Percentiles rank a stretch among this genome's conserved stretches.
These are phyloP conservation scores for Phytophthora capsici DNA, from an alignment of 352 stramenopile species.

Conservation along the genomic window DNA sequence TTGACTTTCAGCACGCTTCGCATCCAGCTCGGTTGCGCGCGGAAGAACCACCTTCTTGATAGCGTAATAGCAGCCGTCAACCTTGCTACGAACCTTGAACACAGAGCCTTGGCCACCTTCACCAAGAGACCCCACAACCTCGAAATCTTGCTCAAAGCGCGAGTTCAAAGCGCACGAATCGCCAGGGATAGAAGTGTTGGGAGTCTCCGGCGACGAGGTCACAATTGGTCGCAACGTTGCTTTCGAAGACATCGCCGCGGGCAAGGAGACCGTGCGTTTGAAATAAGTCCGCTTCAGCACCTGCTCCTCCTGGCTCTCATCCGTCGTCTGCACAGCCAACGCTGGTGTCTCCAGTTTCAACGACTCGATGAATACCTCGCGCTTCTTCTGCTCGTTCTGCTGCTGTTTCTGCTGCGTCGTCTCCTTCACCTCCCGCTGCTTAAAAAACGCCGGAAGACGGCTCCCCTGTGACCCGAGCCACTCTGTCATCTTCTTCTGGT, in stretches of 20 bases:
- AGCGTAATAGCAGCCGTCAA: slow-evolving; percentile 77
- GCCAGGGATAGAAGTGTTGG: background rate
- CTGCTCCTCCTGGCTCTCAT: slow-evolving; percentile 18
- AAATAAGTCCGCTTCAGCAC: slow-evolving; percentile 13
- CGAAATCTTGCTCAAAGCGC: slow-evolving; percentile 80
- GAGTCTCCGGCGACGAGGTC: slow-evolving; percentile 13
- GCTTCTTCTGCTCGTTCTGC: slow-evolving; percentile 34
- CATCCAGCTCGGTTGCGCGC: slow-evolving; percentile 46
- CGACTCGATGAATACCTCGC: slow-evolving; percentile 24
- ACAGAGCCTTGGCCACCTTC: slow-evolving; percentile 78
- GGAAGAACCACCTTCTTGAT: slow-evolving; percentile 80
- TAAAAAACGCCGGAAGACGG: slow-evolving; percentile 50
- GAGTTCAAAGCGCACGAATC: slow-evolving; percentile 28
- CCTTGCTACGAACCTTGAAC: slow-evolving; percentile 76
- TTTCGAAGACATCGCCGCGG: slow-evolving; percentile 30
- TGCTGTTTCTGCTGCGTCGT: slow-evolving; percentile 28
- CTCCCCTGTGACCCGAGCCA: slow-evolving; percentile 53
- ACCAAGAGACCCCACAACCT: slow-evolving; percentile 64
- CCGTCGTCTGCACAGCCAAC: slow-evolving; percentile 16
- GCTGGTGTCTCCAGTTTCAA: slow-evolving; percentile 31
- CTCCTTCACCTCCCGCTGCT: slow-evolving; percentile 30
- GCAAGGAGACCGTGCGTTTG: slow-evolving; percentile 36
- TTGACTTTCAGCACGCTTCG: slow-evolving; percentile 53
- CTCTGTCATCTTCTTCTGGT: slow-evolving; percentile 53
- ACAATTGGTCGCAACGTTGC: slow-evolving; percentile 27